Base-by-base conservation (phyloP, 2,329 filamentous ascomycete species). In the Xylaria sp. region DNA sequence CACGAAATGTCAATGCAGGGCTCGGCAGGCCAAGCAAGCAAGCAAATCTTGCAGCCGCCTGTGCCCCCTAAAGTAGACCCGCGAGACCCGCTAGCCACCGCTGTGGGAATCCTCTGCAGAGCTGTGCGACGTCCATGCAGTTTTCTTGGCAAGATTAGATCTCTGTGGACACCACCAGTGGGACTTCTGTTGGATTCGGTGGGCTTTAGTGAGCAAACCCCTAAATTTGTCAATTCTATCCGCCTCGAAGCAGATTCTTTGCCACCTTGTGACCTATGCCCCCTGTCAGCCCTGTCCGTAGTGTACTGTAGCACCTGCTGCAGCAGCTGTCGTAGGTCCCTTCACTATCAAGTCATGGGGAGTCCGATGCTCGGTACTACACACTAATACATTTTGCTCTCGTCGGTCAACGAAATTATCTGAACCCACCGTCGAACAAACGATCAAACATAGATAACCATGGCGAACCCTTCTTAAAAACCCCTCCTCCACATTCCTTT, bases 21-120 rank as follows among this genome's bases (percentile, higher is more conserved):
- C 23, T 25, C 23, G 23, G 23, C 23, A 25, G 39, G 67, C 67
- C 63, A 67, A 69, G 65, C 64, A 56, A 51, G 54, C 59, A 67
- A 67, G 64, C 67, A 64, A 64, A 69, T 69, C 67, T 67, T 59
- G 64, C 61, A 70, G 68, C 68, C 65, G 68, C 56, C 50, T 68
- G 34, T 60, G 34, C 28, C 28, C 28, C 28, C 28, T 28, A 28
- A 28, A 28, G 28, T 28, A 28, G 28, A 28, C 28, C 34, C 34
- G 8, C 31, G 3, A 25, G 23, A 34, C 5, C 34, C 34, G 8
- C 31, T 67, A 61, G 61, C 61, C 65, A 70, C 57, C 46, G 37
- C 52, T 50, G 67, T 59, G 52, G 56, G 18, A 52, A 51, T 61
- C 44, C 57, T 23, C 31, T 69, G 61, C 28, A 55, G 52, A 34